Base-by-base conservation (phyloP, 2,329 filamentous ascomycete genomes). In the Fusarium oligoseptatum region DNA sequence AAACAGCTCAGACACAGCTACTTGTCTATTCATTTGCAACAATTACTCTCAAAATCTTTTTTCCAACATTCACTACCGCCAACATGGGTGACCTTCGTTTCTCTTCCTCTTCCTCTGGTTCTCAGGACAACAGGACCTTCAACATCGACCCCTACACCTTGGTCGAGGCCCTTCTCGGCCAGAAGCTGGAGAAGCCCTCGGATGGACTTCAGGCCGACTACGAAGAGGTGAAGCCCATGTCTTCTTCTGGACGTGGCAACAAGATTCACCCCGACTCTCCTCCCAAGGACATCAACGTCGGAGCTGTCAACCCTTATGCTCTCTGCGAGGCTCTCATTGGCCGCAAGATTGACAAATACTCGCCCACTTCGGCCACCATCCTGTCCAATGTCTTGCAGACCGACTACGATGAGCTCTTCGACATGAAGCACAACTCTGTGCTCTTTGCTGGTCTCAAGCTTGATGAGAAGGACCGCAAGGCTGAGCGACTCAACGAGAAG, bases 361-460 rank as follows among this genome's bases (percentile, higher is more conserved):
- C 82, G 32, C 76, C 81, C 22, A 77, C 77, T 22, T 77, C 81
- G 0, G 77, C 81, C 24, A 75, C 77, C 15, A 80, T 87, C 66
- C 73, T 87, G 32, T 81, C 83, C 56, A 83, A 84, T 60, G 81
- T 85, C 34, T 81, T 87, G 27, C 84, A 86, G 78, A 86, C 84
- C 20, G 84, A 86, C 76, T 87, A 87, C 64, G 83, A 86, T 57
- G 85, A 87, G 78, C 83, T 86, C 50, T 87, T 87, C 60, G 85
- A 86, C 77, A 78, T 86, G 81, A 84, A 83, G 73, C 82, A 85
- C 74, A 63, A 77, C 61, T 86, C 85, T 22, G 80, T 85, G 24
- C 81, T 87, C 17, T 86, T 81, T 61, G 83, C 84, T 3, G 85
- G 85, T 20, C 78, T 85, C 41, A 81, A 81, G 77, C 81, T 86